Evolutionary conservation across 768 basidiomycete genomes (phyloP).

Genomic region (Fibroporia radiculosa): DNA sequence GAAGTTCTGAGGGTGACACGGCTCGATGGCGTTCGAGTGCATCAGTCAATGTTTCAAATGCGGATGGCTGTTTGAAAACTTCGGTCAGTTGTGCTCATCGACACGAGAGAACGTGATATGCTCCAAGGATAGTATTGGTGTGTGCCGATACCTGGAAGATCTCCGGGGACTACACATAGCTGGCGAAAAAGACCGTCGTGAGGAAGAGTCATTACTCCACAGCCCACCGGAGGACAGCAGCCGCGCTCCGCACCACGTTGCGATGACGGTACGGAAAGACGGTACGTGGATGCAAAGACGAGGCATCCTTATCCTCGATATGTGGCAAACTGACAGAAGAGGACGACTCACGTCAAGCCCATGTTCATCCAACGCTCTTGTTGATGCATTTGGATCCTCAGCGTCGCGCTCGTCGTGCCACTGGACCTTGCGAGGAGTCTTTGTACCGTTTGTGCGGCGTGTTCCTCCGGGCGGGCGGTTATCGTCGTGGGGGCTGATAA

Average conservation of each 20-base stretch:
- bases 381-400: conserved; percentile 5
- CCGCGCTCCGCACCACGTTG: background rate
- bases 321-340: too few relatives aligned
- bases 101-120: background rate
- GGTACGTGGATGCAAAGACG: background rate
- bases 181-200: too few relatives aligned
- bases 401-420: conserved; percentile 32
- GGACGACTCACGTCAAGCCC: conserved; percentile 40
- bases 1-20: conserved; percentile 7
- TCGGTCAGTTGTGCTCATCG: conserved; percentile 1
- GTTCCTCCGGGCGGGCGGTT: conserved; percentile 15
- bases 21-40: conserved; percentile 45
- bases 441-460: conserved; percentile 23
- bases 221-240: background rate
- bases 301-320: too few relatives aligned
- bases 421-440: conserved; percentile 46
- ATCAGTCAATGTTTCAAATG: conserved; percentile 40
- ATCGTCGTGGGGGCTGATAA: background rate
- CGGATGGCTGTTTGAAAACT: conserved; percentile 31
- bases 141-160: too few relatives aligned
- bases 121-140: background rate
- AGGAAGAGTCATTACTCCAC: too few relatives aligned
- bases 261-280: background rate
- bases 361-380: conserved; percentile 46
- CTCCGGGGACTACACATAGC: too few relatives aligned